These are phyloP conservation scores for Nemania sp. DNA, from an alignment of 2,329 filamentous ascomycete genomes.

Conservation along the genomic window DNA sequence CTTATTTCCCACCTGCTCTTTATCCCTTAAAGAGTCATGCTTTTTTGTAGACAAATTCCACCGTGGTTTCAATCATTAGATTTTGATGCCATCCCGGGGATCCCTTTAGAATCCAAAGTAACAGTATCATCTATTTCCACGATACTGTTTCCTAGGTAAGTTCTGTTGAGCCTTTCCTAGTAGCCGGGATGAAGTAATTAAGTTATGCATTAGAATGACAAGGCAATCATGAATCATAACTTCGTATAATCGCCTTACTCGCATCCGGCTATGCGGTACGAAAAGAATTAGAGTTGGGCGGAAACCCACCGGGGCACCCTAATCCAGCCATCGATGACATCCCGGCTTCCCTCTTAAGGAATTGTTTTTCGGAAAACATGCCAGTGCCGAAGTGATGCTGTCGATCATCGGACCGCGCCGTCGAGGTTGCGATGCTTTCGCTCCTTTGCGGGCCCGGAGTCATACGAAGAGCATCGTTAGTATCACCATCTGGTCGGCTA, in stretches of 20 bases:
- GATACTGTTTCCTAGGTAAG: conserved; percentile 40
- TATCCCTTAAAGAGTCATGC: conserved; percentile 24
- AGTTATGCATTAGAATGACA: conserved; percentile 39
- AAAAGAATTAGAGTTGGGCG: conserved; percentile 17
- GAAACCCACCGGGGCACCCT: conserved; percentile 26
- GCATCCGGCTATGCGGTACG: conserved; percentile 18
- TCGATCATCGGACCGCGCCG: conserved; percentile 50
- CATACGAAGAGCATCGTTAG: conserved; percentile 80
- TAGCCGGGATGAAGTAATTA: conserved; percentile 35
- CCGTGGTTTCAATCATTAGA: conserved; percentile 35
- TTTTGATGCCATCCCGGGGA: conserved; percentile 37
- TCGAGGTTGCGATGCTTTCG: conserved; percentile 53
- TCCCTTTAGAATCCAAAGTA: conserved; percentile 31
- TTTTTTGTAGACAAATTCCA: conserved; percentile 42
- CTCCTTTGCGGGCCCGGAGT: conserved; percentile 58
- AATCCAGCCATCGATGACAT: conserved; percentile 41
- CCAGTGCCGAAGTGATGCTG: conserved; percentile 38
- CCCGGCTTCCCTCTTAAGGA: conserved; percentile 39
- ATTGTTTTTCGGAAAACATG: conserved; percentile 44
- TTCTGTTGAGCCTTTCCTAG: conserved; percentile 46
- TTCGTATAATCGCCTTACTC: conserved; percentile 38
- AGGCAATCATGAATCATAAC: conserved; percentile 48
- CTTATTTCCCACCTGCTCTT: conserved; percentile 18
- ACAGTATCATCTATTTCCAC: conserved; percentile 33
- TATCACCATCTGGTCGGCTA: conserved; percentile 90